Conservation (phyloP, 2,329 filamentous ascomycete species). For the Colletotrichum somersetense region DNA sequence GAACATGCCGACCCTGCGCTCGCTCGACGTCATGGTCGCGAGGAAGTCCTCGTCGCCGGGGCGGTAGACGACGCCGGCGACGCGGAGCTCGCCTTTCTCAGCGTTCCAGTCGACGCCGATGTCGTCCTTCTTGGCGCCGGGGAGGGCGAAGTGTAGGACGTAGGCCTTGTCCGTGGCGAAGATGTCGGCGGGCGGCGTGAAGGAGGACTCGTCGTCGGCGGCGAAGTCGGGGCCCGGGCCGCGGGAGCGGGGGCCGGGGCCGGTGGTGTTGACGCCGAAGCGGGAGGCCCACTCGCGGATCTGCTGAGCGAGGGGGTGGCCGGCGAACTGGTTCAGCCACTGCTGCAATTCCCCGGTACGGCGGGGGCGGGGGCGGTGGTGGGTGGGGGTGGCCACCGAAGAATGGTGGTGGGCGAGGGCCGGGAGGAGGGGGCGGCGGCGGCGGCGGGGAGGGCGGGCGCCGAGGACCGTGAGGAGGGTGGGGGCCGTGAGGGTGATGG, state of each 20-base stretch:
- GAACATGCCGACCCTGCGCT: constrained; percentile 81
- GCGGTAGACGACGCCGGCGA: constrained; percentile 80
- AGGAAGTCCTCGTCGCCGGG: constrained; percentile 79
- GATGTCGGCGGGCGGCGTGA: constrained; percentile 78
- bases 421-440: constrained; percentile 37
- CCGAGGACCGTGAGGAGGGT: background rate
- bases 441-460: background rate
- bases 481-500: constrained; percentile 32
- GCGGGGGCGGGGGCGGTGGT: constrained; percentile 43
- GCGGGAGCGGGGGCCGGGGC: constrained; percentile 29
- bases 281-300: constrained; percentile 54
- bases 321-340: constrained; percentile 53
- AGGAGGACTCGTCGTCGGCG: constrained; percentile 55
- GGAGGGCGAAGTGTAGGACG: constrained; percentile 80
- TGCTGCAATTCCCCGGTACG: constrained; percentile 45
- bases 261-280: constrained; percentile 21
- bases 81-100: constrained; percentile 72
- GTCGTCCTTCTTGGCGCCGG: constrained; percentile 84
- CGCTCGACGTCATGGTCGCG: constrained; percentile 70
- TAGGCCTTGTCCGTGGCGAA: constrained; percentile 77
- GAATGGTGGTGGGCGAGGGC: constrained; percentile 45
- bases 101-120: constrained; percentile 82
- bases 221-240: constrained; percentile 28
- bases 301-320: constrained; percentile 58
- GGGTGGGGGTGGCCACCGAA: constrained; percentile 43